Conservation (phyloP, 202 grass and related monocot species). For the Schoenoplectus tabernaemontani region DNA sequence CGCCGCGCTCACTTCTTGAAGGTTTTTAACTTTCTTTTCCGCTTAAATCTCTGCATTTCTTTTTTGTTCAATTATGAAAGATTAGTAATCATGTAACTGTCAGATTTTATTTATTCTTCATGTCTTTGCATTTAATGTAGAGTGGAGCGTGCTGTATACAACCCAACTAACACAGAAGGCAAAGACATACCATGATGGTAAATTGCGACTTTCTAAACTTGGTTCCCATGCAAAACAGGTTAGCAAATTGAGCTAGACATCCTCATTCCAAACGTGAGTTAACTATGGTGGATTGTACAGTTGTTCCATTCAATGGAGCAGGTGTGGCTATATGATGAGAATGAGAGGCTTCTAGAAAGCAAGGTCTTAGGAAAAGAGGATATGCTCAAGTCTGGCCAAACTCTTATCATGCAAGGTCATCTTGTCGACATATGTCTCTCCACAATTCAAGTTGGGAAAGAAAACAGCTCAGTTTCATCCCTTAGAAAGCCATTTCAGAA, state of each 20-base stretch:
- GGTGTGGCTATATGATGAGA: constrained; percentile 44
- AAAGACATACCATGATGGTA: constrained; percentile 69
- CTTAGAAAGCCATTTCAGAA: constrained; percentile 14
- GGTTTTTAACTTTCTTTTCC: background rate
- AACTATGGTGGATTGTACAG: background rate
- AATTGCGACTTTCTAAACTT: constrained; percentile 36
- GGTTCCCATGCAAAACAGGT: constrained; percentile 52
- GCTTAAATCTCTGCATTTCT: background rate
- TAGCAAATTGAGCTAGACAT: background rate
- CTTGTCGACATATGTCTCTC: constrained; percentile 53
- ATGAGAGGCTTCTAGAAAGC: constrained; percentile 52
- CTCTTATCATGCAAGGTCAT: constrained; percentile 49
- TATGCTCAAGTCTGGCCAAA: constrained; percentile 29
- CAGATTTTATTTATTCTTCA: background rate
- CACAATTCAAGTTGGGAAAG: background rate
- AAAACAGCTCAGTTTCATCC: background rate
- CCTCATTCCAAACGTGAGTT: background rate
- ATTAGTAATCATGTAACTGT: background rate
- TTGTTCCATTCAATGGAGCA: constrained; percentile 14
- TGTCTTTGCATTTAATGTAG: constrained; percentile 23
- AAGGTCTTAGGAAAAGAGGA: constrained; percentile 47
- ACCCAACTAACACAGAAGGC: constrained; percentile 64
- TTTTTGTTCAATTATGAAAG: background rate
- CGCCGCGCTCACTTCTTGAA: background rate
- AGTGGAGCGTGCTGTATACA: constrained; percentile 68